These are phyloP conservation scores for Taiwanofungus camphoratus DNA, from an alignment of 1,284 basidiomycete species.

Conservation along the genomic window DNA sequence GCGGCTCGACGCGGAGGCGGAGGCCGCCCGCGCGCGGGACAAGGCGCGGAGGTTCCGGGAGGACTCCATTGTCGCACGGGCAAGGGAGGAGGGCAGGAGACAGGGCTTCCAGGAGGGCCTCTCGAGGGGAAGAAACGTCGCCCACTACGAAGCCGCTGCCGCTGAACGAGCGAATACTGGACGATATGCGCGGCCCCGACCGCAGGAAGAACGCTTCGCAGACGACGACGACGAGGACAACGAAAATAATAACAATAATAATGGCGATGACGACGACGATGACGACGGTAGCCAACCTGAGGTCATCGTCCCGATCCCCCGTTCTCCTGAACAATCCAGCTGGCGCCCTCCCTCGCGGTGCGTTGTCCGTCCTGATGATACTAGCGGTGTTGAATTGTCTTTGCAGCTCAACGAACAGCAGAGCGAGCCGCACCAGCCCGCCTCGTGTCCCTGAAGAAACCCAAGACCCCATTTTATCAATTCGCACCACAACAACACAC, in stretches of 20 bases:
- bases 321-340: conserved; percentile 8
- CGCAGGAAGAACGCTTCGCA: conserved; percentile 12
- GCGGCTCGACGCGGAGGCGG: conserved; percentile 39
- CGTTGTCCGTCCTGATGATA: not conserved
- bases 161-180: conserved; percentile 7
- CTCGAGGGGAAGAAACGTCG: conserved; percentile 26
- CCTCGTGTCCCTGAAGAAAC: conserved; percentile 22
- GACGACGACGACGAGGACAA: conserved; percentile 19
- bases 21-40: conserved; percentile 37
- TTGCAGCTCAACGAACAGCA: conserved; percentile 11
- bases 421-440: conserved; percentile 11
- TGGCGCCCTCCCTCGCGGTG: conserved; percentile 16
- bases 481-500: conserved; percentile 26
- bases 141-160: conserved; percentile 15
- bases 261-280: conserved; percentile 4
- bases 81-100: conserved; percentile 39
- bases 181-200: conserved; percentile 5
- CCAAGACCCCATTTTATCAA: conserved; percentile 20
- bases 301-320: conserved; percentile 7
- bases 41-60: conserved; percentile 39
- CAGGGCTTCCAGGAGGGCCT: conserved; percentile 38
- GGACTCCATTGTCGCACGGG: conserved; percentile 33
- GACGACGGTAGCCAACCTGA: conserved; percentile 5
- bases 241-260: conserved; percentile 9
- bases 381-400: not conserved